Base-by-base conservation (phyloP, 495 filamentous ascomycete genomes). In the Penicillium antarcticum region DNA sequence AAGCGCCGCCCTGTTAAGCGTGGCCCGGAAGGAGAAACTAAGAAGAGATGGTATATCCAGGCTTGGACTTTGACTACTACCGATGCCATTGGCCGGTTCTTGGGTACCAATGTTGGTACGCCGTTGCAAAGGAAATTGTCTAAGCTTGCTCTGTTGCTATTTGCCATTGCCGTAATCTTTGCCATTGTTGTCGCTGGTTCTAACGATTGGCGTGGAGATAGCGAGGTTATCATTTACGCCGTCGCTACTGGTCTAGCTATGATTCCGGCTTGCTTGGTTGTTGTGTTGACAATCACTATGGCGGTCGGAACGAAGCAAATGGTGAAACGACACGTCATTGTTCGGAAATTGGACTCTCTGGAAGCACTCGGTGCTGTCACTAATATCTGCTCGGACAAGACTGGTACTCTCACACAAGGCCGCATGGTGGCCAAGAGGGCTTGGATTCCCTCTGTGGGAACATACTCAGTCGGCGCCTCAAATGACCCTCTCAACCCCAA, bases 401-500 rank as follows among this genome's bases (percentile, higher is more conserved):
- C 85, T 14, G 85, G 85, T 13, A 87, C 85, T 11, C 65, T 88
- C 23, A 87, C 86, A 1, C 86, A 88, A 63, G 86, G 86, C 48
- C 53, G 70, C 60, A 95, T 95, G 90, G 85, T 92, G 11, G 83
- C 88, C 13, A 82, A 85, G 51, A 87, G 89, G 56, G 87, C 83
- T 2, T 95, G 89, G 89, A 74, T 94, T 43, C 89, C 88, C 0
- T 77, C 74, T 0, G 26, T 65, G 33, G 85, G 85, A 18, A 85
- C 81, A 0, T 86, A 83, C 58, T 80, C 78, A 9, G 73, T 87
- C 11, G 78, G 75, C 24, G 63, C 77, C 11, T 79, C 81, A 1
- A 75, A 70, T 35, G 71, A 84, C 42, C 78, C 83, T 1, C 55
- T 81, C 46, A 75, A 87, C 50, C 85, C 83, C 10, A 70, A 69